These are phyloP conservation scores for Anacardium occidentale DNA, from an alignment of 345 rosid species.

Conservation along the genomic window DNA sequence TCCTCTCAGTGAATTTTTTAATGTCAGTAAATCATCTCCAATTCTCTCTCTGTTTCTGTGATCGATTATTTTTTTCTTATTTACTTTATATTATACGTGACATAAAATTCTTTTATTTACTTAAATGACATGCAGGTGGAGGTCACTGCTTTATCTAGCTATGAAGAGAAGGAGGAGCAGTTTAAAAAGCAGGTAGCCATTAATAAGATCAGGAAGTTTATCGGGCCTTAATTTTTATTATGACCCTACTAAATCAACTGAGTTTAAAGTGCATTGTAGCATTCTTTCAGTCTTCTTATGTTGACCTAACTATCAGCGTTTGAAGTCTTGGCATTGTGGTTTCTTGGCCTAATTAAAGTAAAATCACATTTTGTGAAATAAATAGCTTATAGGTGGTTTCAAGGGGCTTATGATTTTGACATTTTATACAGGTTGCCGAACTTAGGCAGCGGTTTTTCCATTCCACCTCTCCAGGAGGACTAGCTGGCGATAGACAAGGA, in stretches of 20 bases:
- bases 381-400: slow-evolving; percentile 2
- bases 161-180: slow-evolving; percentile 68
- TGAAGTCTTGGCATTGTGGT: background rate
- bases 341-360: background rate
- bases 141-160: slow-evolving; percentile 77
- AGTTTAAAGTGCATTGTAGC: background rate
- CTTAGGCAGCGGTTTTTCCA: slow-evolving; percentile 71
- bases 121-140: slow-evolving; percentile 52
- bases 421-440: slow-evolving; percentile 57
- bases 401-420: background rate
- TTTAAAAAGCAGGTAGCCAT: slow-evolving; percentile 70
- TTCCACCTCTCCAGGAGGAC: slow-evolving; percentile 88
- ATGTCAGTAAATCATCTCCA: slow-evolving; percentile 40
- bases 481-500: slow-evolving; percentile 86
- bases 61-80: too few species aligned
- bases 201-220: slow-evolving; percentile 4
- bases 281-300: background rate
- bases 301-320: background rate
- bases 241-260: slow-evolving; percentile 1
- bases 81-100: background rate
- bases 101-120: slow-evolving; percentile 15
- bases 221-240: background rate
- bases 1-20: slow-evolving; percentile 78
- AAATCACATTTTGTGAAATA: slow-evolving; percentile 4
- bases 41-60: background rate